These are phyloP conservation scores for Rhododendron molle DNA, from an alignment of 148 eudicot species.

Conservation along the genomic window DNA sequence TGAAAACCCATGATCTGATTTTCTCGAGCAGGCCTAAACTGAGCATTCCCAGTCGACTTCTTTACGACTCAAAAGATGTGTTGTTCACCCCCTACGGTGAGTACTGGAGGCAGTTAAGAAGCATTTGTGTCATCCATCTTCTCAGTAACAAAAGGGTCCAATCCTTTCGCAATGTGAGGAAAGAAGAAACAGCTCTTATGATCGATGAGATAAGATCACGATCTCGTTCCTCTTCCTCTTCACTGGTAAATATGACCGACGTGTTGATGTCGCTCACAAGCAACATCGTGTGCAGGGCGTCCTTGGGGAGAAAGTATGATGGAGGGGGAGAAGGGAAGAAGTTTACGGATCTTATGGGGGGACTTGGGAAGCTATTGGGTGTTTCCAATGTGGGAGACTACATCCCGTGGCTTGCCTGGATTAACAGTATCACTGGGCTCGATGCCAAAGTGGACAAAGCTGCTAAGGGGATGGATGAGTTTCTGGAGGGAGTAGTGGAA, in stretches of 20 bases:
- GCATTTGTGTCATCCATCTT: constrained; percentile 31
- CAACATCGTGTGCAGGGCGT: constrained; percentile 27
- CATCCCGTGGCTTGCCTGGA: constrained; percentile 44
- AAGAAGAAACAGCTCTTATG: constrained; percentile 42
- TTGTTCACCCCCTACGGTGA: no score
- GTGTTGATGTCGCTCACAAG: constrained; percentile 10
- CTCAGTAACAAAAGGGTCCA: constrained; percentile 39
- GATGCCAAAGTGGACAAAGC: constrained; percentile 25
- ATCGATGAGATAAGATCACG: constrained; percentile 26
- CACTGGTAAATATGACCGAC: constrained; percentile 21
- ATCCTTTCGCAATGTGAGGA: constrained; percentile 34
- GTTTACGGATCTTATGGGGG: constrained; percentile 17
- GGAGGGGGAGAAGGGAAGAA: constrained; percentile 13
- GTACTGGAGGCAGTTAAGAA: no score
- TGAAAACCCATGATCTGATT: no score
- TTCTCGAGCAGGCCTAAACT: no score
- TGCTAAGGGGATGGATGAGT: constrained; percentile 36
- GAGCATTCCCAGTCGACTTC: no score
- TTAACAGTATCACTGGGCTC: constrained; percentile 26
- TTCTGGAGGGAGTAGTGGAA: constrained; percentile 29
- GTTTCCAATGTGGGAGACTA: constrained; percentile 29
- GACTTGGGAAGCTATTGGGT: constrained; percentile 21
- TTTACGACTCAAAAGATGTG: no score
- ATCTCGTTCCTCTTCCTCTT: neutral
- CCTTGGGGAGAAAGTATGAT: constrained; percentile 35